phyloP scores from a whole-genome alignment of 352 stramenopile genomes.

The Phytophthora idaei region DNA sequence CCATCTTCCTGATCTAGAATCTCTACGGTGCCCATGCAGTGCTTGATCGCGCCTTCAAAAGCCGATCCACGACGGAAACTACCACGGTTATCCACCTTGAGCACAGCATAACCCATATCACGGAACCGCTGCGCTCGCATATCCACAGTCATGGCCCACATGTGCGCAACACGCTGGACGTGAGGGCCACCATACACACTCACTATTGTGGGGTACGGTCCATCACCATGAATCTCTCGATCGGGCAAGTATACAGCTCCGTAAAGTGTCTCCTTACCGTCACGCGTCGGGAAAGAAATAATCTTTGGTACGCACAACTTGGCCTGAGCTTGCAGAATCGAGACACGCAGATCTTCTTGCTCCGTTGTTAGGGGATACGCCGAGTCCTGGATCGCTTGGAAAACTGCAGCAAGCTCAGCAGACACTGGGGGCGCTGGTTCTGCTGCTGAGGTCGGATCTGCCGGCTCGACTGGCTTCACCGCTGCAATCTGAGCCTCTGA shows the following conservation, averaged over 20 bases:
- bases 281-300: constrained; percentile 83
- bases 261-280: constrained; percentile 88
- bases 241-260: constrained; percentile 95
- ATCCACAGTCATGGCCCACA: constrained; percentile 93
- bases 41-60: constrained; percentile 95
- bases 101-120: constrained; percentile 94
- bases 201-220: constrained; percentile 95
- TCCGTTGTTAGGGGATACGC: constrained; percentile 60
- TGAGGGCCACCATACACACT: constrained; percentile 97
- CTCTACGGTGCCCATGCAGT: constrained; percentile 92
- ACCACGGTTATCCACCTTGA: constrained; percentile 97
- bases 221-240: constrained; percentile 76
- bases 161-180: constrained; percentile 94
- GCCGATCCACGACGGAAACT: constrained; percentile 90
- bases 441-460: constrained; percentile 19
- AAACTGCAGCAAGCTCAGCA: constrained; percentile 35
- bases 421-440: constrained; percentile 6
- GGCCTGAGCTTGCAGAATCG: constrained; percentile 43
- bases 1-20: constrained; percentile 87
- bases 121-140: constrained; percentile 94
- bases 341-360: constrained; percentile 65
- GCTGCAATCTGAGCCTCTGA: constrained; percentile 45
- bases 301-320: constrained; percentile 72
- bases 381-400: constrained; percentile 45
- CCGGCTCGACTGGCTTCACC: constrained; percentile 23